Evolutionary conservation across 768 basidiomycete species (phyloP).

Genomic region (Podaxis sp.): DNA sequence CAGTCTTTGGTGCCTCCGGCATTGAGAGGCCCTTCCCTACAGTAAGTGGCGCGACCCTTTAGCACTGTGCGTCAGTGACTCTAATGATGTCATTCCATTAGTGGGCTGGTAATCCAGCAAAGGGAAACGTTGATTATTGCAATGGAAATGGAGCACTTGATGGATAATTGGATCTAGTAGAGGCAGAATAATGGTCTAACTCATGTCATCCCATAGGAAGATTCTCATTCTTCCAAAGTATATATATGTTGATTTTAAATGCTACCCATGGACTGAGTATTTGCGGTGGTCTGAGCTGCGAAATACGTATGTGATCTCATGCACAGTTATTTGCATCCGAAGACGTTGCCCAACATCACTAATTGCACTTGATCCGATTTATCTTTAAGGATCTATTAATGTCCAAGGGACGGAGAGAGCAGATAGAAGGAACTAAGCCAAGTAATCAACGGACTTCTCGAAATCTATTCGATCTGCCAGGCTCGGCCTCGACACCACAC

Average conservation of each 20-base stretch:
- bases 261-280: background rate
- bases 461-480: background rate
- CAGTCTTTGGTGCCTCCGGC: constrained; percentile 59
- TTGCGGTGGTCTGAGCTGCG: background rate
- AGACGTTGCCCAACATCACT: background rate
- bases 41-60: constrained; percentile 20
- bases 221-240: too few relatives aligned
- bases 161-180: constrained; percentile 11
- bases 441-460: background rate
- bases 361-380: background rate
- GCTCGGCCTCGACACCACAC: background rate
- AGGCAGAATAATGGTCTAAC: too few relatives aligned
- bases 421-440: background rate
- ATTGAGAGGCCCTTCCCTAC: constrained; percentile 43
- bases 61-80: background rate
- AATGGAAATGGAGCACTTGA: constrained; percentile 54
- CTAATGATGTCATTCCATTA: constrained; percentile 15
- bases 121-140: constrained; percentile 54
- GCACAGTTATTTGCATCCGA: background rate
- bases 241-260: too few relatives aligned
- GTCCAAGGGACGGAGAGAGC: background rate
- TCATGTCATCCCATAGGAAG: too few relatives aligned
- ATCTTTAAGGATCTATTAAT: constrained; percentile 2
- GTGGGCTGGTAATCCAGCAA: constrained; percentile 53
- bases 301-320: background rate